Percentiles rank a stretch among this genome's conserved stretches.
These are phyloP conservation scores for Colletotrichum shisoi DNA, from an alignment of 2,329 filamentous ascomycete species.

Conservation along the genomic window DNA sequence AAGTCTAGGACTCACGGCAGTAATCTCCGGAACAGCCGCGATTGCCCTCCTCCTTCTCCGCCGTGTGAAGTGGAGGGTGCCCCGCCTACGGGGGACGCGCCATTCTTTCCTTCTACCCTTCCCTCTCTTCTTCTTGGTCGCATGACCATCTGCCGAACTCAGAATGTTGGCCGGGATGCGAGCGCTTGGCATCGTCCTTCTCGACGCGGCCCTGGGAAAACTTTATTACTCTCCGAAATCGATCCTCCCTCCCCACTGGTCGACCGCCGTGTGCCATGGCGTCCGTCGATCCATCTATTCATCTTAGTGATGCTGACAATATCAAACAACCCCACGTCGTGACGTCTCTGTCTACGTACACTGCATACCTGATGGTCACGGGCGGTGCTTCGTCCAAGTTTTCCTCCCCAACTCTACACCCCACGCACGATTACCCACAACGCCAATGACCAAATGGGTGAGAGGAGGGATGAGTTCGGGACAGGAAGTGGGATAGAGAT, in stretches of 20 bases:
- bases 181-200: slow-evolving; percentile 5
- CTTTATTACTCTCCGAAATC: slow-evolving; percentile 2
- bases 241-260: neutral
- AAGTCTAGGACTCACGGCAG: slow-evolving; percentile 7
- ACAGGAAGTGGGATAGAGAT: slow-evolving; percentile 13
- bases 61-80: neutral
- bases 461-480: slow-evolving; percentile 22
- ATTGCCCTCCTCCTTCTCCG: neutral
- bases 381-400: neutral
- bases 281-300: neutral
- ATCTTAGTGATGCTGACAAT: slow-evolving; percentile 19
- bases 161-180: slow-evolving; percentile 6
- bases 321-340: neutral
- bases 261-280: neutral
- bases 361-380: neutral
- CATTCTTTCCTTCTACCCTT: neutral
- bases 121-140: neutral
- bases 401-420: neutral
- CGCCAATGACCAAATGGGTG: neutral
- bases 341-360: neutral
- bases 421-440: neutral
- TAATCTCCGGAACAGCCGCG: slow-evolving; percentile 20
- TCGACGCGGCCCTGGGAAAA: slow-evolving; percentile 1
- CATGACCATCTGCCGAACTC: slow-evolving; percentile 11
- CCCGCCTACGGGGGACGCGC: neutral